Evolutionary conservation across 768 basidiomycete species (phyloP), one percentile per base, ranked within the genome.

Genomic region (Leccinum broughii): DNA sequence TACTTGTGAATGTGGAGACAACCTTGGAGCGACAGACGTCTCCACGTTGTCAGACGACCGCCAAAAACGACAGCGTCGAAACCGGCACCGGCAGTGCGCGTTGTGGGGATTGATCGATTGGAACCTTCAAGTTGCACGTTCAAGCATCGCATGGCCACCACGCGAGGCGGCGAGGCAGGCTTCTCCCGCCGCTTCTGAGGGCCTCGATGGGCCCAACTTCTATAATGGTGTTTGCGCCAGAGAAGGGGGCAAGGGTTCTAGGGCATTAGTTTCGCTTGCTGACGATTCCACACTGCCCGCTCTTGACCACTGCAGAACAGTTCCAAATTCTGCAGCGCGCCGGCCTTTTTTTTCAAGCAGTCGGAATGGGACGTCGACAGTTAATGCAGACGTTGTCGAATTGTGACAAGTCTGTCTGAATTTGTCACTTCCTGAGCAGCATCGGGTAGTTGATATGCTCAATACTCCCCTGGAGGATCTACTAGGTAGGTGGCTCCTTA

Each of bases 101-200:
- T 34, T 63, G 48, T 48, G 59, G 51, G 59, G 50, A 46, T 46
- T 46, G 20, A 46, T 46, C 44, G 44, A 46, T 46, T 46, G n/a
- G 11, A 46, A 46, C 44, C n/a, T 53, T 39, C 51, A 17, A n/a
- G 20, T 32, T 34, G n/a, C 13, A 35, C 50, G 15, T 6, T 35
- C 30, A 52, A 41, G 44, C 20, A 41, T 58, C 53, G 63, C 37
- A 34, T 64, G 63, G 37, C 17, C 46, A 50, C 39, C 64, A 66
- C 64, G 64, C 55, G 58, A 56, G 30, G 50, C 26, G 34, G 50
- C 41, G 41, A 51, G 44, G 39, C n/a, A 32, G 17, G 35, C 56
- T 54, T 64, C 62, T 54, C 11, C 54, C 54, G 54, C 17, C 41
- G 41, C 26, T 54, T 54, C 35, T 4, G 49, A 50, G 26, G 5